Conservation (phyloP, 495 filamentous ascomycete genomes). For the Xylaria sp. region DNA sequence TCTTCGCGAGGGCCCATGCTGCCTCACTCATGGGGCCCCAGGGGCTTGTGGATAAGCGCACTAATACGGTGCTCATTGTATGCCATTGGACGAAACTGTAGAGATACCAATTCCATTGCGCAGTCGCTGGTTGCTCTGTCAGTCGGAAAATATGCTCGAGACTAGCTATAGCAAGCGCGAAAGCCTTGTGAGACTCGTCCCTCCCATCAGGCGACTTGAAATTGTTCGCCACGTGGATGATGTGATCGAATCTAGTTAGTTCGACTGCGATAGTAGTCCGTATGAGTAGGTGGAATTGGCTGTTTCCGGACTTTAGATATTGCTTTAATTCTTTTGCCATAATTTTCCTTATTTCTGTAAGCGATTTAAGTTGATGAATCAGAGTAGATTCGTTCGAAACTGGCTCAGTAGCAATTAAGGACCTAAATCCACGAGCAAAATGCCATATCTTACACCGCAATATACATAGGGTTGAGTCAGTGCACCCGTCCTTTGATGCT, state of each 20-base stretch:
- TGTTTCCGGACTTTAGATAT: background rate
- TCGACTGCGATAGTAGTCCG: background rate
- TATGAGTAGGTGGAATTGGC: slow-evolving; percentile 2
- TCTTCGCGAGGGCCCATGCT: slow-evolving; percentile 21
- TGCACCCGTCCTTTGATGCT: slow-evolving; percentile 5
- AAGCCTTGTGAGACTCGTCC: background rate
- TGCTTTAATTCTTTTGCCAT: slow-evolving; percentile 9
- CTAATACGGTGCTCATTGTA: slow-evolving; percentile 12
- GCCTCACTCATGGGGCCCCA: slow-evolving; percentile 19
- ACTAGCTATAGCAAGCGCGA: slow-evolving; percentile 9
- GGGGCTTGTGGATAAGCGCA: slow-evolving; percentile 14
- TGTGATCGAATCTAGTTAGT: slow-evolving; percentile 11
- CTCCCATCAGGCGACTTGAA: slow-evolving; percentile 7
- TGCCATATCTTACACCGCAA: slow-evolving; percentile 21
- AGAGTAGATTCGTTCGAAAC: background rate
- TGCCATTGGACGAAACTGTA: background rate
- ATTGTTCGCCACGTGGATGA: slow-evolving; percentile 15
- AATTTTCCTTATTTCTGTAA: background rate
- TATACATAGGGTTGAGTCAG: slow-evolving; percentile 23
- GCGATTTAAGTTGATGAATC: background rate
- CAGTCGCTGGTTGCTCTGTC: background rate
- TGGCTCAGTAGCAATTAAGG: background rate
- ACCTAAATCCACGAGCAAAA: slow-evolving; percentile 7
- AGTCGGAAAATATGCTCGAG: slow-evolving; percentile 19
- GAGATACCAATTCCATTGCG: slow-evolving; percentile 12